A percentile compares a stretch with the other conserved stretches of the same genome.
These are phyloP conservation scores for Zygosaccharomyces pseudobailii DNA, from an alignment of 1,139 yeast species.

Conservation along the genomic window DNA sequence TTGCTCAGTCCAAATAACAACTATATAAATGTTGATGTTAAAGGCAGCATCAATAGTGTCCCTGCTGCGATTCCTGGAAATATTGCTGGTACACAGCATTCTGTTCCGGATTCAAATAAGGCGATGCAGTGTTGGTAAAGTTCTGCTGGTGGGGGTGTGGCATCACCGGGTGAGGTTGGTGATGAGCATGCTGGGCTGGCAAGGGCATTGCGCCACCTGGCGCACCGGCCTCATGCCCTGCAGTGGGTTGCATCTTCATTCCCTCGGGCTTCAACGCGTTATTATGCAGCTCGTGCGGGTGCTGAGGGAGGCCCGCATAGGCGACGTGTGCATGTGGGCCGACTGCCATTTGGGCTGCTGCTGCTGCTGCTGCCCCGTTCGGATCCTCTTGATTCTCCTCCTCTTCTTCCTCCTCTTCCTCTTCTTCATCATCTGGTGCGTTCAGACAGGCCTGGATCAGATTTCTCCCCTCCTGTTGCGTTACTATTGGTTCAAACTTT, in stretches of 20 bases:
- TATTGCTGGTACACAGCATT: conserved; percentile 56
- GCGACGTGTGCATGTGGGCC: conserved; percentile 1
- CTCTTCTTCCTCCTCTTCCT: conserved; percentile 60
- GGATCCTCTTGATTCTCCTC: conserved; percentile 35
- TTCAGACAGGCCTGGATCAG: conserved; percentile 94
- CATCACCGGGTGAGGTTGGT: conserved; percentile 21
- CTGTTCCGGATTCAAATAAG: conserved; percentile 47
- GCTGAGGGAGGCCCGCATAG: conserved; percentile 9
- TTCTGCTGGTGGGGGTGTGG: conserved; percentile 15
- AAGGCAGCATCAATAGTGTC: conserved; percentile 32
- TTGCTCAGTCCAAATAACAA: conserved; percentile 1
- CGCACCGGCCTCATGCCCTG: conserved; percentile 8
- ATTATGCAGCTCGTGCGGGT: conserved; percentile 10
- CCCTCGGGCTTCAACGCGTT: conserved; percentile 11
- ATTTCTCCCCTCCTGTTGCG: conserved; percentile 95
- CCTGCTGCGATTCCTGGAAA: conserved; percentile 48
- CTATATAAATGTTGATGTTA: not conserved
- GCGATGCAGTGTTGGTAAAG: conserved; percentile 35
- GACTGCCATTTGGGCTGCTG: conserved; percentile 13
- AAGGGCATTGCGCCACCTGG: conserved; percentile 7
- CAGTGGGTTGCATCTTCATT: conserved; percentile 4
- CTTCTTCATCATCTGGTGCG: conserved; percentile 62
- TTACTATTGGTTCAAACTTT: conserved; percentile 92
- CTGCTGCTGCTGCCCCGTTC: conserved; percentile 10
- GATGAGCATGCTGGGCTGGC: conserved; percentile 19